phyloP scores from a whole-genome alignment of 345 rosid genomes.

The Gossypium mustelinum region DNA sequence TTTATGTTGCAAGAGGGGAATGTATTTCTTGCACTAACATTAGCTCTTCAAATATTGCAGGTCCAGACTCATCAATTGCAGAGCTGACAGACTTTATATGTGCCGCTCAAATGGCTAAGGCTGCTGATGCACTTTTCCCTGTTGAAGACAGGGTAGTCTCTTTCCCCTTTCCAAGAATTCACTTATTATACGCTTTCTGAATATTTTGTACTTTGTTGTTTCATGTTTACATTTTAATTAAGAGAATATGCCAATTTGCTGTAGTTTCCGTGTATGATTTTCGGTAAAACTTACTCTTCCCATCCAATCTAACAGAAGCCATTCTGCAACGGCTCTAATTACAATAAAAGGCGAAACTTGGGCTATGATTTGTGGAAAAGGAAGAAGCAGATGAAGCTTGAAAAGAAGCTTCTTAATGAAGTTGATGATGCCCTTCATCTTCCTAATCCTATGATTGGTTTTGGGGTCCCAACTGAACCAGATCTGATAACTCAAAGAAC shows the following conservation, averaged over 20 bases:
- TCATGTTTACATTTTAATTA: not conserved
- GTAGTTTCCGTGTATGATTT: not conserved
- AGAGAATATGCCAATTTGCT: not conserved
- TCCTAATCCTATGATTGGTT: conserved; percentile 89
- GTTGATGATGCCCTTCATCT: conserved; percentile 54
- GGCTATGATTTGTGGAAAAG: conserved; percentile 29
- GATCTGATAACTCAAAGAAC: conserved; percentile 27
- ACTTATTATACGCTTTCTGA: not conserved
- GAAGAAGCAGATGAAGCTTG: conserved; percentile 28
- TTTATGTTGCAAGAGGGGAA: not conserved
- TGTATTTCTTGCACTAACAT: conserved; percentile 1
- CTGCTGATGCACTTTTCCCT: conserved; percentile 44
- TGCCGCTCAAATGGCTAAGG: conserved; percentile 78
- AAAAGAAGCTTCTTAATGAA: conserved; percentile 22
- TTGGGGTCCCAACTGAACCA: conserved; percentile 63
- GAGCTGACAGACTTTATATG: conserved; percentile 72
- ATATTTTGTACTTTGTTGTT: not conserved
- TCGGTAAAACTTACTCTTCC: not conserved
- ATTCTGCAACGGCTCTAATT: conserved; percentile 20
- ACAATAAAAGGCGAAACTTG: conserved; percentile 49
- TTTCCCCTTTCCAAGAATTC: not conserved
- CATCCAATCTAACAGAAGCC: conserved; percentile 29
- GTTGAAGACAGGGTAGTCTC: conserved; percentile 51
- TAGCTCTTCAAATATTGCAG: conserved; percentile 34
- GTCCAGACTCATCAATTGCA: conserved; percentile 49